Evolutionary conservation across 306 rosid genomes (phyloP), one percentile per base, ranked within the genome.

Genomic region (Sicyos baderoa): DNA sequence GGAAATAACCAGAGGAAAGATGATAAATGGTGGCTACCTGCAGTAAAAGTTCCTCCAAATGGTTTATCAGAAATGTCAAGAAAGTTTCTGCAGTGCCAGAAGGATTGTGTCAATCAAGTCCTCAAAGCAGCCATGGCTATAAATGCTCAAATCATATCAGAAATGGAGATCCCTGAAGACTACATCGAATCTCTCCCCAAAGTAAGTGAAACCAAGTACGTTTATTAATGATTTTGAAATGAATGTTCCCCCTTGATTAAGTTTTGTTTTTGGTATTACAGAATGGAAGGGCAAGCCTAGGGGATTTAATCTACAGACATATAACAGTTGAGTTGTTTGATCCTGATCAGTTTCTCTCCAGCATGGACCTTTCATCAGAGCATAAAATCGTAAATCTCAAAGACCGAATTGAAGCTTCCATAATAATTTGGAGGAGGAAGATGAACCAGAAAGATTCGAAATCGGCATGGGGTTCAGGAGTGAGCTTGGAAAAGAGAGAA

Each of bases 111-210:
- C 73, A 88, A 82, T 79, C 99, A 94, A 82, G 97, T 94, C 32
- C 99, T 94, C 61, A 94, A 94, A 84, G 99, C 99, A 76, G 99
- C 99, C 55, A 90, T 90, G 99, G 96, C 95, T 57, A 94, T 94
- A 76, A 94, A 94, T 81, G 97, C 97, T 81, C 99, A 85, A 74
- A 85, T 91, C 72, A 82, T 94, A 72, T 68, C 91, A 35, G 99
- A 94, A 78, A 90, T 94, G 91, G 97, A 88, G 73, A 94, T 88
- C 42, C 99, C 99, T 4, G 99, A 94, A 56, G 85, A 87, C 81
- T 94, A 94, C 42, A 35, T 35, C 6, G 42, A 35, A 35, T 35
- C 42, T 35, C 42, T 35, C 42, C 42, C 42, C 6, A 94, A 90
- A 91, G 99, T 88, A 80, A 74, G 77, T 25, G 40, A 19, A 37